These are phyloP conservation scores for Medicago lupulina DNA, from an alignment of 306 rosid species.

Conservation along the genomic window DNA sequence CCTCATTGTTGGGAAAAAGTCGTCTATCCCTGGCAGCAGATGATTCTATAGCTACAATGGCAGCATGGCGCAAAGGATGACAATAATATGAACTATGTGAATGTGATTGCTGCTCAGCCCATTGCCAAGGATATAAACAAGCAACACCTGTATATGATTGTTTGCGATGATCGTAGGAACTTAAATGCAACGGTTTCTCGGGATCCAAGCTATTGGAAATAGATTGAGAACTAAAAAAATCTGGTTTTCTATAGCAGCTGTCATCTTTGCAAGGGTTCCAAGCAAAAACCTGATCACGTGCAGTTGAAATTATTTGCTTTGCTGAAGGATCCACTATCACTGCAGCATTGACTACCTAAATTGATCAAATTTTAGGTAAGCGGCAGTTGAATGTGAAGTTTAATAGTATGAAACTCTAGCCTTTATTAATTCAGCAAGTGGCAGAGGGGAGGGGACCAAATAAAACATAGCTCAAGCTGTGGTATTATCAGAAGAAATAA, in stretches of 20 bases:
- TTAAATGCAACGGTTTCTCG: slow-evolving; percentile 35
- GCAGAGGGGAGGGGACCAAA: slow-evolving; percentile 13
- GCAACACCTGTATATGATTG: slow-evolving; percentile 47
- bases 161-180: slow-evolving; percentile 39
- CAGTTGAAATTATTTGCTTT: slow-evolving; percentile 70
- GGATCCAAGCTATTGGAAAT: slow-evolving; percentile 42
- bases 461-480: slow-evolving; percentile 24
- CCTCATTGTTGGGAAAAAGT: slow-evolving; percentile 56
- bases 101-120: slow-evolving; percentile 63
- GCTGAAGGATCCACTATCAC: slow-evolving; percentile 87
- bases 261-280: slow-evolving; percentile 49
- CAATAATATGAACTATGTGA: slow-evolving; percentile 48
- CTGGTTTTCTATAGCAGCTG: slow-evolving; percentile 41
- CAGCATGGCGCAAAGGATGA: slow-evolving; percentile 89
- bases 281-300: slow-evolving; percentile 65
- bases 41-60: slow-evolving; percentile 83
- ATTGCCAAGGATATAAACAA: slow-evolving; percentile 75
- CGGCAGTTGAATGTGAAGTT: slow-evolving; percentile 20
- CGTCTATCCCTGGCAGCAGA: slow-evolving; percentile 81
- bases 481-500: slow-evolving; percentile 36
- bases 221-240: slow-evolving; percentile 37
- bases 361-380: slow-evolving; percentile 33
- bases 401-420: slow-evolving; percentile 21
- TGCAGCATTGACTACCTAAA: slow-evolving; percentile 85
- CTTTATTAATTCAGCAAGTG: slow-evolving; percentile 9